Conservation (phyloP, 140 eudicot genomes). For the Flaveria floridana region DNA sequence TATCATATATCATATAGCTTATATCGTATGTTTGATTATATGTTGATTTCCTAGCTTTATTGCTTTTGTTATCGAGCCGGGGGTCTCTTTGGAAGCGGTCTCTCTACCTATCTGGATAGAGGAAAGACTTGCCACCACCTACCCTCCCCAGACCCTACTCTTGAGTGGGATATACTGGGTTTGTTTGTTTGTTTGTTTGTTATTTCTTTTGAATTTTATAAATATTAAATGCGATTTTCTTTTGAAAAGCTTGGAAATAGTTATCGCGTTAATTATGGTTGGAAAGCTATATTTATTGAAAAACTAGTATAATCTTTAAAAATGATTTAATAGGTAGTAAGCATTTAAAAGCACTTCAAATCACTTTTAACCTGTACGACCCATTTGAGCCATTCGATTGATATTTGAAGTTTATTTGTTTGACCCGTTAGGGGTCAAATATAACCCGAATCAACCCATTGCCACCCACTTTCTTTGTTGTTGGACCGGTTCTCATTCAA, state of each 20-base stretch:
- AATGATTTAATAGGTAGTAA: neutral
- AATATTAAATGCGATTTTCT: neutral
- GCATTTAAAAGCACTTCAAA: neutral
- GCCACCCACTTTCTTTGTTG: neutral
- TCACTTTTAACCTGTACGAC: neutral
- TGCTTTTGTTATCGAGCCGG: too few relatives aligned
- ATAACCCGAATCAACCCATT: neutral
- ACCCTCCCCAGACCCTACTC: too few relatives aligned
- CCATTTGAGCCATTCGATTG: neutral
- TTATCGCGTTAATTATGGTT: neutral
- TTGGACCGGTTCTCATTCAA: slow-evolving; percentile 6
- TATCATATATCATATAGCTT: too few relatives aligned
- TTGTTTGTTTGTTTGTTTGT: too few relatives aligned
- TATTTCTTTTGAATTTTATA: neutral
- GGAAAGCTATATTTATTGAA: neutral
- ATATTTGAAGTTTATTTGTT: neutral
- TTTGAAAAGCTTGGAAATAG: too few relatives aligned
- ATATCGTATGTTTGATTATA: too few relatives aligned
- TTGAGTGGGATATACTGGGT: too few relatives aligned
- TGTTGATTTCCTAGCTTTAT: too few relatives aligned
- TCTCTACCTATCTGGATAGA: too few relatives aligned
- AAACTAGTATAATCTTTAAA: too few relatives aligned
- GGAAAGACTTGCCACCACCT: too few relatives aligned
- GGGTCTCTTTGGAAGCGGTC: too few relatives aligned
- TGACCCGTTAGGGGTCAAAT: neutral